Percentiles rank a stretch among this genome's conserved stretches.
phyloP scores from a whole-genome alignment of 139 green algal genomes.

The Picochlorum sp. region DNA sequence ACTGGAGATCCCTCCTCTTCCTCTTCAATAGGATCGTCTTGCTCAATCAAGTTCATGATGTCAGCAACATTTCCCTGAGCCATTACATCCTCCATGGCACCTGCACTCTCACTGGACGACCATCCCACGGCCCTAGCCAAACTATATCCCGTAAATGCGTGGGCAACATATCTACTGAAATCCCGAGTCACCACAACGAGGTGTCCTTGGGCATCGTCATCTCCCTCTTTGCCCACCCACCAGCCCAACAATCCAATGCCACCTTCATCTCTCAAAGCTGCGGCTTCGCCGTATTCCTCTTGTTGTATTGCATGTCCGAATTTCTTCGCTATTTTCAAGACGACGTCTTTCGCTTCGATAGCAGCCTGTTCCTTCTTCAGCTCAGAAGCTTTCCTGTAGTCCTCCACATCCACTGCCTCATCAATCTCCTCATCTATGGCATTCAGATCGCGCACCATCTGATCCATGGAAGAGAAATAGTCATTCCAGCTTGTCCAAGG shows the following conservation, averaged over 20 bases:
- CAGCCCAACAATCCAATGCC: constrained; percentile 53
- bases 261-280: constrained; percentile 51
- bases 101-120: neutral
- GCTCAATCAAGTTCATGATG: neutral
- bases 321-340: constrained; percentile 20
- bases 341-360: constrained; percentile 25
- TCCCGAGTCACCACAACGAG: constrained; percentile 52
- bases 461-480: constrained; percentile 13
- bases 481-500: constrained; percentile 3
- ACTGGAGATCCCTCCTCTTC: constrained; percentile 32
- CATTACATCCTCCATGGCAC: neutral
- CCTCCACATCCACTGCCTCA: constrained; percentile 13
- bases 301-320: constrained; percentile 40
- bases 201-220: constrained; percentile 58
- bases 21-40: constrained; percentile 3
- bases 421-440: constrained; percentile 20
- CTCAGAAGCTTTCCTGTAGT: constrained; percentile 22
- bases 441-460: constrained; percentile 4
- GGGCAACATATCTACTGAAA: constrained; percentile 42
- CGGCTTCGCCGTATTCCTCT: constrained; percentile 61
- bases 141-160: constrained; percentile 44
- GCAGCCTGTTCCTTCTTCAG: constrained; percentile 8
- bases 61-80: neutral
- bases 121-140: constrained; percentile 32
- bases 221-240: constrained; percentile 53